phyloP scores from a whole-genome alignment of 768 basidiomycete genomes.

The Tulasnella sp. region DNA sequence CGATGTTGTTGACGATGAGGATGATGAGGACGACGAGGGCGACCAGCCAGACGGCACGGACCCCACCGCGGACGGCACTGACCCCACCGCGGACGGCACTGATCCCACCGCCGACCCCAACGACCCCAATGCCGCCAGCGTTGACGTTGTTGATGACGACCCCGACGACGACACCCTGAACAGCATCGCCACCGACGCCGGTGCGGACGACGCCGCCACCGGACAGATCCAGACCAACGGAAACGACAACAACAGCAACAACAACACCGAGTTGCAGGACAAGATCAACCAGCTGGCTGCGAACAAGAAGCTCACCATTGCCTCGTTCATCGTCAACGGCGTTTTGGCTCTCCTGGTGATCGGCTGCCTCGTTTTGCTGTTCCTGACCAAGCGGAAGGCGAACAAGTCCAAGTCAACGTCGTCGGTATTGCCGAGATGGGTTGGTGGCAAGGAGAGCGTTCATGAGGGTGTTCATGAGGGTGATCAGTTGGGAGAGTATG shows the following conservation, averaged over 20 bases:
- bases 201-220: not conserved
- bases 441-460: not conserved
- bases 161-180: too few species aligned
- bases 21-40: too few species aligned
- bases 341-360: not conserved
- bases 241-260: not conserved
- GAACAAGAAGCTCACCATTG: not conserved
- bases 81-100: too few species aligned
- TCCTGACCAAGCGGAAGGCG: not conserved
- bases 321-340: not conserved
- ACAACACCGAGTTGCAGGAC: not conserved
- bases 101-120: too few species aligned
- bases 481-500: not conserved
- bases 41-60: too few species aligned
- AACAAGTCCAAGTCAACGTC: not conserved
- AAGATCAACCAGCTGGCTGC: not conserved
- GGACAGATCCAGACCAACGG: not conserved
- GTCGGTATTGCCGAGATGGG: not conserved
- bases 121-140: too few species aligned
- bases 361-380: not conserved
- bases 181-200: not conserved
- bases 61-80: too few species aligned
- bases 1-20: too few species aligned
- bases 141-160: too few species aligned
- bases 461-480: not conserved